Base-by-base conservation (phyloP, 2,329 filamentous ascomycete species). In the Fusarium pininemorale region DNA sequence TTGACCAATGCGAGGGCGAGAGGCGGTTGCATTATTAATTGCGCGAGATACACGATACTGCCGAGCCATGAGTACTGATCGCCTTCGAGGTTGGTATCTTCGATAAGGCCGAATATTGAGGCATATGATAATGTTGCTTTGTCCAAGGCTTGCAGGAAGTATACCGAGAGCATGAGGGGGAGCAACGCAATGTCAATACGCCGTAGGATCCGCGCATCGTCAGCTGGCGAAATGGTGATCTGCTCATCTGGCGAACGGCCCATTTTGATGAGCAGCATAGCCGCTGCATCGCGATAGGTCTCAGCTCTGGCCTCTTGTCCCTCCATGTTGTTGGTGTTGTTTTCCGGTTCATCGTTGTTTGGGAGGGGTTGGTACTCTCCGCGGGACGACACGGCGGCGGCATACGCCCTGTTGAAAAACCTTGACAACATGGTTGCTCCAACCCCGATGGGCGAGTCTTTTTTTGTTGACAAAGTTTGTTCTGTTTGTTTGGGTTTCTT, bases 91-190 rank as follows among this genome's bases (percentile, higher is more conserved):
- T 86, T 78, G 1, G 89, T 87, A 77, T 91, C 88, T 58, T 90
- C 83, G 38, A 90, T 86, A 16, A 92, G 83, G 6, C 90, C 90
- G 73, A 92, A 92, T 16, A 92, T 87, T 0, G 90, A 90, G 6
- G 89, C 89, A 75, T 91, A 92, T 5, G 81, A 83, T 82, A 92
- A 83, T 0, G 89, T 90, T 0, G 89, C 87, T 79, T 92, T 92
- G 81, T 92, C 90, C 11, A 91, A 83, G 16, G 86, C 87, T 72
- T 92, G 90, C 1, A 92, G 84, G 76, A 90, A 91, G 80, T 92
- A 92, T 26, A 91, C 88, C 12, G 85, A 84, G 16, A 91, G 82
- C 65, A 92, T 87, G 57, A 86, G 78, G 3, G 83, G 80, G 13
- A 85, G 80, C 30, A 86, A 79, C 14, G 82, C 82, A 32, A 80